Percentiles rank a stretch among this genome's conserved stretches.
Conservation (phyloP, 225 moss, liverwort and hornwort species). For the Pseudisothecium myosuroides region DNA sequence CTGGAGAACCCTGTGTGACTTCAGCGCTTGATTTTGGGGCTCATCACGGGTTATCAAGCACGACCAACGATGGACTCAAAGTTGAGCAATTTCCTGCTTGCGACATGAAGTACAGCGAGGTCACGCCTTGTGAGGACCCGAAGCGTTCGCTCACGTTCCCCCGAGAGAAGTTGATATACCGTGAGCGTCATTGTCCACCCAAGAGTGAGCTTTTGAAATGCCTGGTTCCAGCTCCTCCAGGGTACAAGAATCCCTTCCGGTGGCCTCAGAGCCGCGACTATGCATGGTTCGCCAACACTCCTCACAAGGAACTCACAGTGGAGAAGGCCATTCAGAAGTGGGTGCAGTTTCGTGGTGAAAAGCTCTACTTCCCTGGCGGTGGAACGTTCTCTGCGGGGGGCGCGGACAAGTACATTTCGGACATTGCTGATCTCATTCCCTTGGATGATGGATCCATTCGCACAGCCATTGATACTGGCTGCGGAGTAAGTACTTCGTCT, state of each 20-base stretch:
- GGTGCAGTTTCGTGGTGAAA: slow-evolving; percentile 71
- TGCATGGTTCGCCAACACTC: slow-evolving; percentile 74
- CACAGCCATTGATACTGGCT: slow-evolving; percentile 88
- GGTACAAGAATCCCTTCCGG: slow-evolving; percentile 67
- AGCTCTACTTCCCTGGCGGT: slow-evolving; percentile 86
- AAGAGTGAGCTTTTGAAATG: slow-evolving; percentile 59
- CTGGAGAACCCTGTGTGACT: not conserved
- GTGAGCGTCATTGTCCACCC: slow-evolving; percentile 70
- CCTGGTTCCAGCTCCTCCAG: slow-evolving; percentile 72
- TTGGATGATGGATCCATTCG: slow-evolving; percentile 69
- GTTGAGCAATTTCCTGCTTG: slow-evolving; percentile 49
- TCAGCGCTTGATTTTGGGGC: slow-evolving; percentile 58
- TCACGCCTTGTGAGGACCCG: slow-evolving; percentile 74
- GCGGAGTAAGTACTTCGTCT: slow-evolving; percentile 37
- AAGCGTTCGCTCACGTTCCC: slow-evolving; percentile 49
- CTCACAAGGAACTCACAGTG: slow-evolving; percentile 83
- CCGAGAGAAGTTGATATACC: slow-evolving; percentile 49
- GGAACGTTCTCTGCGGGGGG: slow-evolving; percentile 84
- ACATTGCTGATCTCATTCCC: slow-evolving; percentile 71
- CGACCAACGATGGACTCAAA: slow-evolving; percentile 20
- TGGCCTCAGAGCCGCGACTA: slow-evolving; percentile 73
- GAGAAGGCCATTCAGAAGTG: slow-evolving; percentile 96
- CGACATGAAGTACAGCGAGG: slow-evolving; percentile 69
- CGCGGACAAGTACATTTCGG: slow-evolving; percentile 72
- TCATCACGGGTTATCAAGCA: slow-evolving; percentile 42